Conservation (phyloP, 192 early-diverging fungal species). For the Coemansia sp. region DNA sequence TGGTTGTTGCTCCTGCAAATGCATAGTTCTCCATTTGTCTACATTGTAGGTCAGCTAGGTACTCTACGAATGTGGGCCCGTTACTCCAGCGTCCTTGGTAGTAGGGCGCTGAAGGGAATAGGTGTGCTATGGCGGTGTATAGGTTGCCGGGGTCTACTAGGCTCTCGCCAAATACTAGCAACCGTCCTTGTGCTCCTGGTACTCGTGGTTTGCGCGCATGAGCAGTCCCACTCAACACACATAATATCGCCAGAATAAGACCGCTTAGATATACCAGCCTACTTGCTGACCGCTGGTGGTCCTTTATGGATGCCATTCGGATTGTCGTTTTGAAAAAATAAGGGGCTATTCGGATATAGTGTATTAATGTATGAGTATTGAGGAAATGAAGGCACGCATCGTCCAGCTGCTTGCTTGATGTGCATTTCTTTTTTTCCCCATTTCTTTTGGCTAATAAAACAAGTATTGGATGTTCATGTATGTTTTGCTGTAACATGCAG, state of each 20-base stretch:
- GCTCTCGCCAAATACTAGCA: slow-evolving; percentile 57
- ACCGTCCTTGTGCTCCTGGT: slow-evolving; percentile 47
- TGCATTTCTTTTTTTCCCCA: neutral
- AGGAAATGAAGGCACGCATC: slow-evolving; percentile 2
- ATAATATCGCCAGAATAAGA: neutral
- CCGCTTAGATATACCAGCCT: neutral
- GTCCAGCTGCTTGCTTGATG: neutral
- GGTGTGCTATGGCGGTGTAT: slow-evolving; percentile 51
- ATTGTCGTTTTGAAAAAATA: neutral
- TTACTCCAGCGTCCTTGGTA: slow-evolving; percentile 59
- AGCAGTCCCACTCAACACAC: neutral
- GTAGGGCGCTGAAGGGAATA: slow-evolving; percentile 54
- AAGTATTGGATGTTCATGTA: slow-evolving; percentile 8
- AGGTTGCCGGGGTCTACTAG: slow-evolving; percentile 55
- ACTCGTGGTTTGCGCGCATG: slow-evolving; percentile 47
- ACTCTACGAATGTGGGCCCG: slow-evolving; percentile 57
- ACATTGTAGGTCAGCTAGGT: slow-evolving; percentile 51
- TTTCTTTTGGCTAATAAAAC: neutral
- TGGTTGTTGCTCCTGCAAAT: slow-evolving; percentile 54
- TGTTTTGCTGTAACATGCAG: slow-evolving; percentile 11
- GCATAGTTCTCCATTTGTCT: slow-evolving; percentile 56
- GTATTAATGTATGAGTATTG: neutral
- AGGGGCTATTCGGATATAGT: slow-evolving; percentile 1
- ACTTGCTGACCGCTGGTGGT: neutral
- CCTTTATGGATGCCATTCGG: slow-evolving; percentile 5